A percentile compares a stretch with the other conserved stretches of the same genome.
These are phyloP conservation scores for Epithele typhae DNA, from an alignment of 768 basidiomycete genomes.

Conservation along the genomic window DNA sequence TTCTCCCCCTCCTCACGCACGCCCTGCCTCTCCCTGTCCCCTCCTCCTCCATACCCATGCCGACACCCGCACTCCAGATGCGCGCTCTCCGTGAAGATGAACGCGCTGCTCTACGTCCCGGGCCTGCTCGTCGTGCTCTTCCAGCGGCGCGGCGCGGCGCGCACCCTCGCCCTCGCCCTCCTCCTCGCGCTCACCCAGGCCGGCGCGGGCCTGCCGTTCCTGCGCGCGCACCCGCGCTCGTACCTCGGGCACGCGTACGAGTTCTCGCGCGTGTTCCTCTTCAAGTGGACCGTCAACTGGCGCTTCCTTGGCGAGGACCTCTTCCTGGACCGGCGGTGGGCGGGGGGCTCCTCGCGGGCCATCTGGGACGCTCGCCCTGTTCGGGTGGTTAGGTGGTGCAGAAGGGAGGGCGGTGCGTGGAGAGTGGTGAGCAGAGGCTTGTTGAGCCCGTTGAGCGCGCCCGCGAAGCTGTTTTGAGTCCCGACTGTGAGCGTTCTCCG, in stretches of 20 bases:
- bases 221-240: slow-evolving; percentile 49
- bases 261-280: slow-evolving; percentile 82
- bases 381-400: slow-evolving; percentile 79
- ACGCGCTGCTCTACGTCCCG: slow-evolving; percentile 83
- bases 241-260: slow-evolving; percentile 84
- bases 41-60: neutral
- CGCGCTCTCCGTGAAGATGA: slow-evolving; percentile 95
- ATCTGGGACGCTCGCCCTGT: slow-evolving; percentile 56
- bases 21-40: no score
- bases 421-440: slow-evolving; percentile 52
- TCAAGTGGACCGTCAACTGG: slow-evolving; percentile 99
- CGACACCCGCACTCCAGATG: slow-evolving; percentile 36
- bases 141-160: slow-evolving; percentile 59
- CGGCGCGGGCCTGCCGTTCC: slow-evolving; percentile 66
- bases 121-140: slow-evolving; percentile 81
- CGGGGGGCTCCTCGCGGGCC: slow-evolving; percentile 62
- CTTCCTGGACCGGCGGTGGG: slow-evolving; percentile 66
- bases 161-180: slow-evolving; percentile 47
- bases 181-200: slow-evolving; percentile 47
- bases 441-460: slow-evolving; percentile 44
- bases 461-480: slow-evolving; percentile 41
- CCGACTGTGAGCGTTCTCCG: slow-evolving; percentile 53
- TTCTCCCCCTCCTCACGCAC: slow-evolving; percentile 6
- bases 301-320: slow-evolving; percentile 73
- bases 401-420: slow-evolving; percentile 61